Evolutionary conservation across 2,329 filamentous ascomycete species (phyloP).

Genomic region (Fusarium nisikadoi): DNA sequence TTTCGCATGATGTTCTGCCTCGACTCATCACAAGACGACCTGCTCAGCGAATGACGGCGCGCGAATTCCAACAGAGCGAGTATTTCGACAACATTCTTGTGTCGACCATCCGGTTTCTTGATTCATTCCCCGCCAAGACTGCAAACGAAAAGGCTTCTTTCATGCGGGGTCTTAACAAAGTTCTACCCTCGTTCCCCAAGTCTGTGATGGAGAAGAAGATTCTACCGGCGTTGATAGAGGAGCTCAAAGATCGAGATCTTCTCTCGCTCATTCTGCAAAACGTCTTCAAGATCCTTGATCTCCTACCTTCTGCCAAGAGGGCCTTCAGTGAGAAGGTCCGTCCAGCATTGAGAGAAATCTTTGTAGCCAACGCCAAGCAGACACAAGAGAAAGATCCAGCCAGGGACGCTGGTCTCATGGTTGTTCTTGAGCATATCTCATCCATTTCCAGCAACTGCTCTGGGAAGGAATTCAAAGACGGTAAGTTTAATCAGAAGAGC

Average conservation of each 20-base stretch:
- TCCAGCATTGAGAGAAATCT: slow-evolving; percentile 85
- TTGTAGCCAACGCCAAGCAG: slow-evolving; percentile 70
- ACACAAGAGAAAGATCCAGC: slow-evolving; percentile 79
- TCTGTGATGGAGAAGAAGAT: slow-evolving; percentile 96
- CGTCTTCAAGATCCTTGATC: slow-evolving; percentile 86
- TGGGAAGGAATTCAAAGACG: slow-evolving; percentile 94
- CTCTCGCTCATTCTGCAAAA: slow-evolving; percentile 89
- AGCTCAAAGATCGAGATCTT: slow-evolving; percentile 91
- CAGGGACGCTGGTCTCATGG: slow-evolving; percentile 90
- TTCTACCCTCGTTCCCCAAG: slow-evolving; percentile 91
- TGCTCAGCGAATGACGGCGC: slow-evolving; percentile 85
- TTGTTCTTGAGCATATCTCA: slow-evolving; percentile 85
- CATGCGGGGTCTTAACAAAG: slow-evolving; percentile 85
- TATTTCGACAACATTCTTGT: slow-evolving; percentile 98
- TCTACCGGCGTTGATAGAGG: slow-evolving; percentile 86
- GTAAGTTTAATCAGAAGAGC: slow-evolving; percentile 57
- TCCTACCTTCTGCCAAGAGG: slow-evolving; percentile 80
- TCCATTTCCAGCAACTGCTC: slow-evolving; percentile 82
- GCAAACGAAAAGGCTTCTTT: slow-evolving; percentile 91
- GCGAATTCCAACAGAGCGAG: slow-evolving; percentile 92
- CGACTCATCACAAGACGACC: slow-evolving; percentile 87
- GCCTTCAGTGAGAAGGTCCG: slow-evolving; percentile 87
- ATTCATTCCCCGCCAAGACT: slow-evolving; percentile 91
- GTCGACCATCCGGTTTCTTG: slow-evolving; percentile 94
- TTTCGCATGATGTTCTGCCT: slow-evolving; percentile 80